A percentile compares a stretch with the other conserved stretches of the same genome.
Evolutionary conservation across 1,284 basidiomycete genomes (phyloP).

Genomic region (Afroboletus lepidellus): DNA sequence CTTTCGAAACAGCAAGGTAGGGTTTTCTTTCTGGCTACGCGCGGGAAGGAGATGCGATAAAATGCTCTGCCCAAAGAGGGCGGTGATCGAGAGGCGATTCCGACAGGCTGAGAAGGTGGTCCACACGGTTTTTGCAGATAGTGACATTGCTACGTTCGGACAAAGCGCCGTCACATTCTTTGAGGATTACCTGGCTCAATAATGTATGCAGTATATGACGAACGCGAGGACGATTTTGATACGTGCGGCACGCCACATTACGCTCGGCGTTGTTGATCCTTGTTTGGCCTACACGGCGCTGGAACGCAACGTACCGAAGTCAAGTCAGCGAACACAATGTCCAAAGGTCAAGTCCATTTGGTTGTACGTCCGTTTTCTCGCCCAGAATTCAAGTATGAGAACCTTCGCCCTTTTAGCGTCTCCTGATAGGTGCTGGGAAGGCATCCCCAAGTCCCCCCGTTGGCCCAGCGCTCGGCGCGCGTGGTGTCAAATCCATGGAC

Average conservation of each 20-base stretch:
- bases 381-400: slow-evolving; percentile 10
- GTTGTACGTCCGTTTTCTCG: slow-evolving; percentile 28
- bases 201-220: slow-evolving; percentile 3
- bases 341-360: slow-evolving; percentile 35
- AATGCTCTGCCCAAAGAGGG: slow-evolving; percentile 32
- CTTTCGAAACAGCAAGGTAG: slow-evolving; percentile 46
- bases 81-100: slow-evolving; percentile 33
- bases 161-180: slow-evolving; percentile 41
- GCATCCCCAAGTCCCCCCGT: slow-evolving; percentile 96
- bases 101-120: slow-evolving; percentile 37
- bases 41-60: slow-evolving; percentile 19
- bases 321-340: slow-evolving; percentile 22
- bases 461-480: slow-evolving; percentile 95
- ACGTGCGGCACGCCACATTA: slow-evolving; percentile 15
- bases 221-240: neutral
- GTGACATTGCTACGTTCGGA: slow-evolving; percentile 43
- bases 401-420: slow-evolving; percentile 47
- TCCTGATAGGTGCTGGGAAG: slow-evolving; percentile 91
- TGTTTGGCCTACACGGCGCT: slow-evolving; percentile 22
- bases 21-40: slow-evolving; percentile 9
- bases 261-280: slow-evolving; percentile 12
- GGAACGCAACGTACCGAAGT: neutral
- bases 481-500: slow-evolving; percentile 99
- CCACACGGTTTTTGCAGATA: slow-evolving; percentile 43
- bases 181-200: slow-evolving; percentile 30